These are phyloP conservation scores for Coniferiporia sulphurascens DNA, from an alignment of 1,284 basidiomycete species.

Conservation along the genomic window DNA sequence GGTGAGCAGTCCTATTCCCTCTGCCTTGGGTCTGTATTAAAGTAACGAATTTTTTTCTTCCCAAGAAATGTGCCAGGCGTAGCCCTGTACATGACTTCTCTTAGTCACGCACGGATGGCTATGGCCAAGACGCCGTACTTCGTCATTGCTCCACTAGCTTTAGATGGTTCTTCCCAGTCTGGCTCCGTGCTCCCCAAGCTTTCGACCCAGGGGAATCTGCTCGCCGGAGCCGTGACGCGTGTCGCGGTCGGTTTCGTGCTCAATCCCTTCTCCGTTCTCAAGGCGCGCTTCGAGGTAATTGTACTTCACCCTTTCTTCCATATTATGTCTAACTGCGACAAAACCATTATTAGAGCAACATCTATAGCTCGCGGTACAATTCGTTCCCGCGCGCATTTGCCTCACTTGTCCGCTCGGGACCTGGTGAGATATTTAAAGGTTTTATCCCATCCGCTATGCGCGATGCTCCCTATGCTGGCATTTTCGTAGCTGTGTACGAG, in stretches of 20 bases:
- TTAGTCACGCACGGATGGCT: slow-evolving; percentile 71
- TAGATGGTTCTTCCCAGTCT: slow-evolving; percentile 20
- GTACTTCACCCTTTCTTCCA: slow-evolving; percentile 25
- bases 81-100: slow-evolving; percentile 85
- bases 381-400: slow-evolving; percentile 59
- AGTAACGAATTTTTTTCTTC: background rate
- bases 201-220: slow-evolving; percentile 76
- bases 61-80: slow-evolving; percentile 88
- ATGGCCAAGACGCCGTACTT: slow-evolving; percentile 70
- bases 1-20: slow-evolving; percentile 38
- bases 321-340: background rate
- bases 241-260: slow-evolving; percentile 84
- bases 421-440: slow-evolving; percentile 83
- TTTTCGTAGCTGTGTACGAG: slow-evolving; percentile 93
- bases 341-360: slow-evolving; percentile 55
- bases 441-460: slow-evolving; percentile 87
- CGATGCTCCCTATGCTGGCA: slow-evolving; percentile 93
- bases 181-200: slow-evolving; percentile 73
- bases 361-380: slow-evolving; percentile 61
- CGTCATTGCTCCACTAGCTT: slow-evolving; percentile 25
- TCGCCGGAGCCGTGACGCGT: slow-evolving; percentile 85
- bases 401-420: slow-evolving; percentile 66
- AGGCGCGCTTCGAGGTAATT: slow-evolving; percentile 87
- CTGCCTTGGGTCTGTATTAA: background rate
- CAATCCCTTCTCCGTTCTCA: slow-evolving; percentile 92